Evolutionary conservation across 768 basidiomycete species (phyloP), one percentile per base, ranked within the genome.

Genomic region (Mycena venus): DNA sequence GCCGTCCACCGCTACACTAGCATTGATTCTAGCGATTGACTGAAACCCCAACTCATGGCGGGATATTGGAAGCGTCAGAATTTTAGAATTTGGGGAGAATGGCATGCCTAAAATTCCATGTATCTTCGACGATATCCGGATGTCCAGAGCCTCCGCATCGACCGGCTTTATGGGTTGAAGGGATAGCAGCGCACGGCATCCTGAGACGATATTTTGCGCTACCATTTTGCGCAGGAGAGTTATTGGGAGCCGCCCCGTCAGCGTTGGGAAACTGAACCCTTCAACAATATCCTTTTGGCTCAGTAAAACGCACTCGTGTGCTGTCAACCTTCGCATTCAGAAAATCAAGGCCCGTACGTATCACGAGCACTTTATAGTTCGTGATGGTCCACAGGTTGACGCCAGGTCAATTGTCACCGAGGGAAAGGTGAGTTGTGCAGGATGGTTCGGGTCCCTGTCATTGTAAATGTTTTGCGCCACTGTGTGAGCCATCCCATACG

Each of bases 1-100:
- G 3, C 76, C 76, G 21, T 67, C 58, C 14, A 78, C 53, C 1
- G 68, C 63, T 12, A 59, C 42, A 0, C 68, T 36, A 1, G 51
- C 66, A n/a, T 78, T 77, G 0, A 77, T 64, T 2, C 70, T 17
- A 5, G 67, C 63, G 4, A 76, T 36, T 29, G 77, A 75, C 2
- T 70, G 74, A 32, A 75, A 72, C 0, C 40, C 74, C 4, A 75
- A 23, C 5, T 65, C 70, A 25, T 67, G 58, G 11, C 23, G 29
- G 1, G 59, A 63, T 9, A 75, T 21, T 4, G 75, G 70, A 0
- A 72, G 66, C 14, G 42, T 51, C 25, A 75, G 61, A 10, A 75
- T 66, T 3, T 34, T 21, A 1, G 75, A 47, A 27, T 42, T 75
- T 2, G 56, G 62, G 0, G 23, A 19, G 61, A 72, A 75, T 0